These are phyloP conservation scores for Lactifluus piperatus DNA, from an alignment of 768 basidiomycete species.

Conservation along the genomic window DNA sequence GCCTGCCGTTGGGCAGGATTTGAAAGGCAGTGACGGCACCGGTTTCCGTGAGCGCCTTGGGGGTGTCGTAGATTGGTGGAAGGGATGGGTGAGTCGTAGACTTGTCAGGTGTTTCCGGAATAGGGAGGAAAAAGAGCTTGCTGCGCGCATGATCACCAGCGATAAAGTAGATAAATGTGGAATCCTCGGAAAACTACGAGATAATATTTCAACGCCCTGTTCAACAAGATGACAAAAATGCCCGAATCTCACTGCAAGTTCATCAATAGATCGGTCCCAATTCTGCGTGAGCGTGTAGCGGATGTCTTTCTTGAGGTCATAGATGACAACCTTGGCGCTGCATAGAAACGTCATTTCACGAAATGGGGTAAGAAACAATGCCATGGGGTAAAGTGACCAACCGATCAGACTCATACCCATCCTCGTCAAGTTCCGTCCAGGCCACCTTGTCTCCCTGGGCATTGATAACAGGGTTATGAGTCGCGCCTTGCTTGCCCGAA, in stretches of 20 bases:
- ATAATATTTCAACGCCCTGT: not conserved
- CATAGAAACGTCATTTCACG: not conserved
- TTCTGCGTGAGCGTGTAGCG: slow-evolving; percentile 65
- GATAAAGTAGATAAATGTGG: slow-evolving; percentile 57
- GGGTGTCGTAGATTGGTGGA: slow-evolving; percentile 37
- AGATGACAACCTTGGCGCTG: slow-evolving; percentile 72
- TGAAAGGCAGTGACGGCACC: slow-evolving; percentile 56
- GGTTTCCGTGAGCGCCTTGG: slow-evolving; percentile 48
- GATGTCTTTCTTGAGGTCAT: slow-evolving; percentile 59
- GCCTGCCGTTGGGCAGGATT: slow-evolving; percentile 45
- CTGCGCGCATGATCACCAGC: slow-evolving; percentile 71
- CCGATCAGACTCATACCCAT: slow-evolving; percentile 89
- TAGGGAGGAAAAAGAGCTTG: slow-evolving; percentile 62
- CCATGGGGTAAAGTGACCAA: slow-evolving; percentile 22
- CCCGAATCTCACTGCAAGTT: slow-evolving; percentile 42
- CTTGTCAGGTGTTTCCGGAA: slow-evolving; percentile 51
- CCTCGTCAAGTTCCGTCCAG: slow-evolving; percentile 81
- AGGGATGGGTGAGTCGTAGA: slow-evolving; percentile 46
- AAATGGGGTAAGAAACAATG: not conserved
- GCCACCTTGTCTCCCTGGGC: slow-evolving; percentile 60
- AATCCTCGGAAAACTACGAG: slow-evolving; percentile 64
- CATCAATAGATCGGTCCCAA: slow-evolving; percentile 78
- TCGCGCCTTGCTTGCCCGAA: slow-evolving; percentile 78
- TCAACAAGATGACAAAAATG: not conserved
- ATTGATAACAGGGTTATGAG: slow-evolving; percentile 62